These are phyloP conservation scores for Cordyceps fumosorosea DNA, from an alignment of 2,329 filamentous ascomycete species.

Conservation along the genomic window DNA sequence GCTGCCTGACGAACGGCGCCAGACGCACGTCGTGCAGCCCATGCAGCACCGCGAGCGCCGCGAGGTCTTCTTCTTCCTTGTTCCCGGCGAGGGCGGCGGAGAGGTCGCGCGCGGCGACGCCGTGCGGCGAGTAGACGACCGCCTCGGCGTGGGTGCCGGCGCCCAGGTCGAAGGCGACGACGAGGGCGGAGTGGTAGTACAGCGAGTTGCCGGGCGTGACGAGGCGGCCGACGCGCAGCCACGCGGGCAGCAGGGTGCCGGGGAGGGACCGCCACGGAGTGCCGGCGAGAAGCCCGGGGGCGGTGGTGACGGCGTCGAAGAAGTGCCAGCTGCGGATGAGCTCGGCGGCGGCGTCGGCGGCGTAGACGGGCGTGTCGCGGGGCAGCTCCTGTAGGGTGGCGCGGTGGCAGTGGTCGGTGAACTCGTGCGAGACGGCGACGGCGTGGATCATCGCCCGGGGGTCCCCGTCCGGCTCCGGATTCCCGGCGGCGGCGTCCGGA, in stretches of 20 bases:
- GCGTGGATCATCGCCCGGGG: constrained; percentile 49
- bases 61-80: constrained; percentile 26
- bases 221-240: constrained; percentile 55
- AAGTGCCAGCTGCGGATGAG: constrained; percentile 52
- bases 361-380: constrained; percentile 49
- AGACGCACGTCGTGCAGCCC: constrained; percentile 56
- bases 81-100: constrained; percentile 20
- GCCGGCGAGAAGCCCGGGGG: constrained; percentile 35
- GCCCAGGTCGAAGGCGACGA: constrained; percentile 43
- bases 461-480: too few relatives aligned
- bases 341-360: constrained; percentile 49
- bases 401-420: constrained; percentile 62
- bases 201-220: constrained; percentile 47
- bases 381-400: constrained; percentile 52
- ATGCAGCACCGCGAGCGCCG: constrained; percentile 54
- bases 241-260: constrained; percentile 41
- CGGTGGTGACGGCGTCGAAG: constrained; percentile 48
- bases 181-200: constrained; percentile 55
- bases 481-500: constrained; percentile 17
- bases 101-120: constrained; percentile 43
- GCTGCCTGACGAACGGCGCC: constrained; percentile 39
- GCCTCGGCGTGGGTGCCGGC: constrained; percentile 32
- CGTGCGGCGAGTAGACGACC: constrained; percentile 59
- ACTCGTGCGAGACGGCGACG: constrained; percentile 57
- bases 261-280: constrained; percentile 17